These are phyloP conservation scores for Helianthus tuberosus DNA, from an alignment of 129 eudicot species.

Conservation along the genomic window DNA sequence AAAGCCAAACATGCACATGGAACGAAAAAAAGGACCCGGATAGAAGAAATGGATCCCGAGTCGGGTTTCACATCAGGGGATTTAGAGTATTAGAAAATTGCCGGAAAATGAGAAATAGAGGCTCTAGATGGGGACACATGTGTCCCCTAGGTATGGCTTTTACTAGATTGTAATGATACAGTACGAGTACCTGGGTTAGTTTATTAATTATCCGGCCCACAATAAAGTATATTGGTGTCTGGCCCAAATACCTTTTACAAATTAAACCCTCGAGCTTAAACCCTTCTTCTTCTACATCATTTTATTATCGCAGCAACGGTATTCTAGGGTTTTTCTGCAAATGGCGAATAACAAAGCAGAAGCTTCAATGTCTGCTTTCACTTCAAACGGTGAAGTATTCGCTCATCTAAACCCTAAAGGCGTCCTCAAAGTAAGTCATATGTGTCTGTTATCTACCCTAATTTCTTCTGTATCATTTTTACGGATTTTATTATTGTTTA, in stretches of 20 bases:
- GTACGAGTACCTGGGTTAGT: not conserved
- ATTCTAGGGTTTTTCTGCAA: slow-evolving; percentile 34
- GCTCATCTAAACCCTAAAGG: slow-evolving; percentile 40
- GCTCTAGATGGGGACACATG: too few species aligned
- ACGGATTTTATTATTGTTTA: not conserved
- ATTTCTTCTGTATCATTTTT: not conserved
- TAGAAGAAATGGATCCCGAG: too few species aligned
- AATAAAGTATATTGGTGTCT: not conserved
- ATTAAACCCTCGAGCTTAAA: slow-evolving; percentile 26
- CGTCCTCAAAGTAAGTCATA: slow-evolving; percentile 41
- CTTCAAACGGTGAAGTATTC: slow-evolving; percentile 48
- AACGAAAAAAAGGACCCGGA: too few species aligned
- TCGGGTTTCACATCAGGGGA: too few species aligned
- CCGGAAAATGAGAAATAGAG: too few species aligned
- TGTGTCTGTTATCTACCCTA: not conserved
- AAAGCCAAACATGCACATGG: too few species aligned
- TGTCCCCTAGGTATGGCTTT: too few species aligned
- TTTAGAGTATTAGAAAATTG: too few species aligned
- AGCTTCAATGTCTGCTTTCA: slow-evolving; percentile 37
- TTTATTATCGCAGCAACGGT: not conserved
- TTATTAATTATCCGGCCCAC: not conserved
- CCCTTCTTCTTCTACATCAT: not conserved
- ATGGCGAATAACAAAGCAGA: slow-evolving; percentile 41
- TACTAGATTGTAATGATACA: too few species aligned
- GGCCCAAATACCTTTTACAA: slow-evolving; percentile 20